Evolutionary conservation across 1,284 basidiomycete genomes (phyloP).

Genomic region (Ustilago curta): DNA sequence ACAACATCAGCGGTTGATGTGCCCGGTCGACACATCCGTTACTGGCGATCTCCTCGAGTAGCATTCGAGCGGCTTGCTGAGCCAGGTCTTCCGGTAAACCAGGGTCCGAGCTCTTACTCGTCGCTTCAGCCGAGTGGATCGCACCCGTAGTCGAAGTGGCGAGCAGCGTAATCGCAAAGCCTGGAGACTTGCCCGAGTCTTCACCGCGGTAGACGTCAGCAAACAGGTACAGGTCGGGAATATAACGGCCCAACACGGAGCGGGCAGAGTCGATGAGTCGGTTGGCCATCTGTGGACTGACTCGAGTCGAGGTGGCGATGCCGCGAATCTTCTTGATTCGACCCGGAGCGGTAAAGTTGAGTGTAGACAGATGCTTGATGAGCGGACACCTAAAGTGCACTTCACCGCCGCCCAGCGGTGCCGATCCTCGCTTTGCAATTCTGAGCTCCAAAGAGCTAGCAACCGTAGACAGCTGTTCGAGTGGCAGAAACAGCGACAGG

Average conservation of each 20-base stretch:
- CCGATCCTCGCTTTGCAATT: constrained; percentile 93
- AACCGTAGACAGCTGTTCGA: constrained; percentile 40
- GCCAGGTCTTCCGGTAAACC: constrained; percentile 91
- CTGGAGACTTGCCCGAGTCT: constrained; percentile 96
- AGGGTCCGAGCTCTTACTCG: constrained; percentile 73
- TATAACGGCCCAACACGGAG: constrained; percentile 91
- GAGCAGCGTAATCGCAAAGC: constrained; percentile 90
- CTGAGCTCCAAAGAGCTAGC: constrained; percentile 71
- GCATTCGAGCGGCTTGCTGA: constrained; percentile 79
- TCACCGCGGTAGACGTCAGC: constrained; percentile 98
- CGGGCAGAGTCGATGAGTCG: constrained; percentile 95
- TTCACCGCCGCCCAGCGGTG: constrained; percentile 91
- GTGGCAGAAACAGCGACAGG: constrained; percentile 79
- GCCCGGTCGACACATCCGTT: constrained; percentile 92
- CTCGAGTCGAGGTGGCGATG: constrained; percentile 80
- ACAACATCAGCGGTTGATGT: constrained; percentile 87
- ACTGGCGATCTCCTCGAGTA: constrained; percentile 81
- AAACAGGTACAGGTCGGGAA: constrained; percentile 97
- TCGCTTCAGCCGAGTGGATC: constrained; percentile 86
- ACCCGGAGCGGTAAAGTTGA: constrained; percentile 91
- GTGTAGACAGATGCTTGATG: constrained; percentile 82
- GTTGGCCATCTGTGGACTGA: constrained; percentile 96
- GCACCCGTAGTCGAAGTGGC: constrained; percentile 92
- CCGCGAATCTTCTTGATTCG: constrained; percentile 94
- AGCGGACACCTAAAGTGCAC: constrained; percentile 92